Conservation (phyloP, 306 rosid genomes). For the Quercus cerris region DNA sequence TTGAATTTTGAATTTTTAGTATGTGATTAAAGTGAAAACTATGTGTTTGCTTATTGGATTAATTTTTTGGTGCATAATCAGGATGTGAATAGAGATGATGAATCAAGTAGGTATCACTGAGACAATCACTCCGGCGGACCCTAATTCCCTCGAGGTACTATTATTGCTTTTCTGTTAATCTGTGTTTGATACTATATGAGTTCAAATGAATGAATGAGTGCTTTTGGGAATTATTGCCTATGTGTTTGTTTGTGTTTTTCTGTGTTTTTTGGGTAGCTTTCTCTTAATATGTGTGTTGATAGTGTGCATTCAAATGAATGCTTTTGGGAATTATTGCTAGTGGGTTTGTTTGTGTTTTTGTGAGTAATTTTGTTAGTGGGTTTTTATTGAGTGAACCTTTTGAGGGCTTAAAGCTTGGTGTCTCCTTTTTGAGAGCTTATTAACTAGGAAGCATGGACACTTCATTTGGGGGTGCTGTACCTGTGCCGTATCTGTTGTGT, state of each 20-base stretch:
- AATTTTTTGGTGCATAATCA: constrained; percentile 13
- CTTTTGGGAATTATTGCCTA: neutral
- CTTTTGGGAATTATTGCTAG: neutral
- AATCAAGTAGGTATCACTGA: constrained; percentile 78
- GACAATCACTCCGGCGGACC: constrained; percentile 54
- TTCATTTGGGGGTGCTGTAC: no score
- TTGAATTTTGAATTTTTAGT: neutral
- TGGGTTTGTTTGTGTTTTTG: neutral
- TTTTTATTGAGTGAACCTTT: neutral
- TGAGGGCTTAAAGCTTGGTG: neutral
- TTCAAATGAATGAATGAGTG: neutral
- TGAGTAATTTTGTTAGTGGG: neutral
- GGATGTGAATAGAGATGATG: constrained; percentile 56
- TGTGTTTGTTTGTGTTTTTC: neutral
- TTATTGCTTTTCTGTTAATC: neutral
- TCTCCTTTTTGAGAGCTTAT: neutral
- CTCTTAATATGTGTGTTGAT: neutral
- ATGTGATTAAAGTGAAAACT: neutral
- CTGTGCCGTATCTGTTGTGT: no score
- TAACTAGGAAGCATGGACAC: neutral
- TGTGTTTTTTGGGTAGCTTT: neutral
- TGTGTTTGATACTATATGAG: neutral
- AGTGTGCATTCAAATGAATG: neutral
- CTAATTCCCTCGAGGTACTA: constrained; percentile 68
- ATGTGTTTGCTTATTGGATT: neutral